A percentile compares a stretch with the other conserved stretches of the same genome.
phyloP scores from a whole-genome alignment of 1,284 basidiomycete genomes.

The Cronartium quercuum region DNA sequence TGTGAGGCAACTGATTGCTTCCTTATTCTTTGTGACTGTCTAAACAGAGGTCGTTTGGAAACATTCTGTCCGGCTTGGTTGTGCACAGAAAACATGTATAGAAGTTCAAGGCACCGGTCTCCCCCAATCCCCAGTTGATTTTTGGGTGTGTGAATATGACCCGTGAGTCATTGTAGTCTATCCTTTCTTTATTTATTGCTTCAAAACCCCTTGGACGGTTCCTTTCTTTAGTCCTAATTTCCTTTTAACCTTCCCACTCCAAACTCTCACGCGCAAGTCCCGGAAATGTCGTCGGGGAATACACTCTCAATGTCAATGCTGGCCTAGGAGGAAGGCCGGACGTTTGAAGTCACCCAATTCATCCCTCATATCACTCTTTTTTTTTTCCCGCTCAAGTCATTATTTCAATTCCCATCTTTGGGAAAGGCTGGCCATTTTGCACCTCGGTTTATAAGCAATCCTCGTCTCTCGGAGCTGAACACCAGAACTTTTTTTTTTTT shows the following conservation, averaged over 20 bases:
- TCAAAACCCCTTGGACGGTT: neutral
- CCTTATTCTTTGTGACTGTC: neutral
- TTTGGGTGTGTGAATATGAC: constrained; percentile 36
- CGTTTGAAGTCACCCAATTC: too few relatives aligned
- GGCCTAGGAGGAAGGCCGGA: neutral
- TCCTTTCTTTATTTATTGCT: neutral
- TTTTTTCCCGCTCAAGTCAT: too few relatives aligned
- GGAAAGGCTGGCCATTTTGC: too few relatives aligned
- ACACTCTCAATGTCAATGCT: constrained; percentile 26
- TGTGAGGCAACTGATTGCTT: neutral
- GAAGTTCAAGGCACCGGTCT: constrained; percentile 14
- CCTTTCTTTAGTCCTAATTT: neutral
- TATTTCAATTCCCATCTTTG: too few relatives aligned
- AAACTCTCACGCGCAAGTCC: neutral
- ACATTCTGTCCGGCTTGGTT: constrained; percentile 15
- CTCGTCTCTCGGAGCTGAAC: too few relatives aligned
- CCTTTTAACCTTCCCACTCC: neutral
- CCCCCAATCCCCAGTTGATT: constrained; percentile 34
- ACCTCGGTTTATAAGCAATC: too few relatives aligned
- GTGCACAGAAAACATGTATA: constrained; percentile 19
- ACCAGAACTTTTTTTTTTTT: too few relatives aligned
- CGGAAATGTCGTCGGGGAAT: constrained; percentile 30
- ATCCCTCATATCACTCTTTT: too few relatives aligned
- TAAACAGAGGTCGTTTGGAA: constrained; percentile 37
- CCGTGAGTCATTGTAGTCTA: constrained; percentile 18